Evolutionary conservation across 176 grass and related monocot species (phyloP), one percentile per base, ranked within the genome.

Genomic region (Cymbopogon citratus): DNA sequence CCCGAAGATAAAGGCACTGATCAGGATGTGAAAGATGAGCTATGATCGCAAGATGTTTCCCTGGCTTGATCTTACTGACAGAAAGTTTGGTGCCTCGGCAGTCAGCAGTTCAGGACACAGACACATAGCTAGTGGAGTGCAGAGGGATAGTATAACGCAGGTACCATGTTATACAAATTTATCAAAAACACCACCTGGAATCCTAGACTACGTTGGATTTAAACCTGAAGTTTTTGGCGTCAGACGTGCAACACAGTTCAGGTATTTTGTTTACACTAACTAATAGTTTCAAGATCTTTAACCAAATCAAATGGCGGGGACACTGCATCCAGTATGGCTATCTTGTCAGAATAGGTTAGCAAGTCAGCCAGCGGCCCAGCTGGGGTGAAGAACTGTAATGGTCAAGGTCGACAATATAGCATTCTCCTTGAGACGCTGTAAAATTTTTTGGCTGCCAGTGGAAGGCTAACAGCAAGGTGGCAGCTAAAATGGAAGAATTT

Each of bases 21-120:
- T 61, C 35, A 85, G 60, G 60, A 73, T 36, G 46, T 70, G 43
- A 85, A 83, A 67, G 90, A 92, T 60, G 94, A 97, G 79, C 82
- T 97, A 80, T 93, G 84, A 97, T 63, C 16, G 36, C 59, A 26
- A 39, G 39, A 1, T 72, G 6, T 38, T 73, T 80, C 61, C 26
- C 12, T 44, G 27, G 63, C 2, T 63, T 33, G 63, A 34, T 77
- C 54, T 43, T 40, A 43, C 16, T 68, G 35, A 68, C 45, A 28
- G 65, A 39, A 63, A 49, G 24, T 41, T 18, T 52, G 46, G 15
- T 77, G 33, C 63, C 35, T 60, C 61, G 26, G 28, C 27, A 66
- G 33, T 39, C 83, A 44, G 46, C 56, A 57, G 31, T 80, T 67
- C 15, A 72, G 43, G 64, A 77, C 46, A 81, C 65, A 29, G 21